Base-by-base conservation (phyloP, 768 basidiomycete species). In the Chlorophyllum brunneum region DNA sequence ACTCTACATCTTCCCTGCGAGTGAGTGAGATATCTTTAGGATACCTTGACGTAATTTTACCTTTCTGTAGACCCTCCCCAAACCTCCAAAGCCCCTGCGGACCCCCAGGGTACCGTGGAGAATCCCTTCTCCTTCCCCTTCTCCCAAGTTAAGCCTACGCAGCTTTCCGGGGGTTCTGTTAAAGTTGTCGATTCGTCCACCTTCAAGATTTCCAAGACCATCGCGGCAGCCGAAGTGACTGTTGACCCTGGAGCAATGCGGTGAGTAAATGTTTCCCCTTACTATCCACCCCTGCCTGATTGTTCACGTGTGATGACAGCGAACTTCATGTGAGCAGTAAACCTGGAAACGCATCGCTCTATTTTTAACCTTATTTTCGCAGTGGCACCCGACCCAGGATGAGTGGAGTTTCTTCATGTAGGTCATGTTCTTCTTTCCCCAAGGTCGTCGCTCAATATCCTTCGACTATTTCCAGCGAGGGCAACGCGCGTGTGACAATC, bases 331-430 rank as follows among this genome's bases (percentile, higher is more conserved):
- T 79, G 63, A 58, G 74, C 61, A 23, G 15, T 16, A 15, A 16
- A 10, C n/a, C 31, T 16, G 10, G 11, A 39, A 53, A 9, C 10
- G 6, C 11, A 7, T 27, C 3, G 18, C 8, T 10, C 33, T 39
- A 29, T 38, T 45, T 30, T 39, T 30, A 30, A 53, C 20, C 16
- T 16, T 10, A 8, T 55, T 30, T 50, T 55, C 11, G 5, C 51
- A 84, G 83, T 86, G 85, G 85, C 85, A 86, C 57, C 85, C 85
- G 5, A 81, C 79, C 9, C 70, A 81, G 58, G 80, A 83, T 54
- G 83, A 85, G 65, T 85, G 83, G 83, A 72, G 67, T 43, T 80
- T 74, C 63, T 80, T 74, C 75, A 49, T 83, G 81, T 81, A 61
- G 50, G 70, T 67, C 40, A 27, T 45, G 49, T 44, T 26, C 16